Percentiles rank a stretch among this genome's conserved stretches.
Evolutionary conservation across 148 eudicot species (phyloP).

Genomic region (Nyssa sinensis): DNA sequence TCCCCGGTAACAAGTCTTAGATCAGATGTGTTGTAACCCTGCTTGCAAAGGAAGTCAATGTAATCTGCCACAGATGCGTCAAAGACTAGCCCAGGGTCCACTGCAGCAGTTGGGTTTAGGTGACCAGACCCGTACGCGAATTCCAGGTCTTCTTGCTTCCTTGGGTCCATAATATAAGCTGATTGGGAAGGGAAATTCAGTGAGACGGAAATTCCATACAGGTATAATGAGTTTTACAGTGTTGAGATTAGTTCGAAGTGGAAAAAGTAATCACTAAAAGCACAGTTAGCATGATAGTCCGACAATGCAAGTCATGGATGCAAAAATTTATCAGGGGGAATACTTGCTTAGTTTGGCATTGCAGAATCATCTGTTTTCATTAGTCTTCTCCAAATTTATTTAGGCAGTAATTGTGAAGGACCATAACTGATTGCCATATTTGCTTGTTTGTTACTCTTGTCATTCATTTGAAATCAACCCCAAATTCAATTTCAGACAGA

Average conservation of each 20-base stretch:
- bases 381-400: too few species aligned
- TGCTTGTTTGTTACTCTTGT: too few species aligned
- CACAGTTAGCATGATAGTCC: background rate
- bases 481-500: too few species aligned
- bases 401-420: too few species aligned
- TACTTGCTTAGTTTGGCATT: background rate
- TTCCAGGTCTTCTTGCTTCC: constrained; percentile 9
- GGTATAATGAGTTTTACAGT: background rate
- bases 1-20: constrained; percentile 8
- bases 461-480: too few species aligned
- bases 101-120: constrained; percentile 1
- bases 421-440: too few species aligned
- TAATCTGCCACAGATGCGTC: constrained; percentile 9
- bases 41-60: constrained; percentile 6
- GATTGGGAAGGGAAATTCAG: background rate
- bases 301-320: too few species aligned
- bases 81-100: constrained; percentile 10
- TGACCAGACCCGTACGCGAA: constrained; percentile 9
- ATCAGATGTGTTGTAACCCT: background rate
- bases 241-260: background rate
- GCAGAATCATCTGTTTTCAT: too few species aligned
- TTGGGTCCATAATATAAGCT: constrained; percentile 2
- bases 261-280: background rate
- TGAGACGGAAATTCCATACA: background rate
- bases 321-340: background rate